Evolutionary conservation across 2,329 filamentous ascomycete genomes (phyloP).

Genomic region (Penicillium digitatum): DNA sequence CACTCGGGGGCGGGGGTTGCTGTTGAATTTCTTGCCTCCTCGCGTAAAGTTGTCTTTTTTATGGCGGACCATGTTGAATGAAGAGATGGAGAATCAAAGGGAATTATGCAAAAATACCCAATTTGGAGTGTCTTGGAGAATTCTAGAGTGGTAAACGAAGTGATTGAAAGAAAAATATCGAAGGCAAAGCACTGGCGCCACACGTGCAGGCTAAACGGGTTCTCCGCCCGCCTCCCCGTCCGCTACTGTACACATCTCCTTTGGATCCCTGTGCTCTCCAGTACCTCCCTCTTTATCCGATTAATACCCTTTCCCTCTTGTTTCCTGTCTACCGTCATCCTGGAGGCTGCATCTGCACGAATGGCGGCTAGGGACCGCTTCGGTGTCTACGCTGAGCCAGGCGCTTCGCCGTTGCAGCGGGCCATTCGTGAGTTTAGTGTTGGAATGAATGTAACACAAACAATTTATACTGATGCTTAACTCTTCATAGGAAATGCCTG

Average conservation of each 20-base stretch:
- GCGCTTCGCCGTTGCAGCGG: conserved; percentile 82
- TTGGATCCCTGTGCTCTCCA: conserved; percentile 12
- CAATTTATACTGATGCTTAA: conserved; percentile 14
- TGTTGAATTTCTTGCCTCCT: conserved; percentile 68
- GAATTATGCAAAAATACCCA: neutral
- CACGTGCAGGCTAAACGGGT: conserved; percentile 24
- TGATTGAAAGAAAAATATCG: conserved; percentile 11
- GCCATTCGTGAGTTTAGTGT: conserved; percentile 65
- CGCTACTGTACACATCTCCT: conserved; percentile 14
- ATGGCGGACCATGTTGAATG: conserved; percentile 73
- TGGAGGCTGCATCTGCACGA: conserved; percentile 95
- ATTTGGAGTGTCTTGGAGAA: neutral
- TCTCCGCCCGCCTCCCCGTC: conserved; percentile 22
- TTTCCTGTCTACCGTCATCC: conserved; percentile 39
- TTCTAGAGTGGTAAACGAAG: neutral
- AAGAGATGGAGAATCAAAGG: neutral
- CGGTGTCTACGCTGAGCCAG: conserved; percentile 71
- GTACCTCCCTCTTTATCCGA: conserved; percentile 1
- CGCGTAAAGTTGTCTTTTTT: conserved; percentile 79
- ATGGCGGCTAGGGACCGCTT: conserved; percentile 95
- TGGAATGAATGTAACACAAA: neutral
- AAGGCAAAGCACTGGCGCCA: conserved; percentile 23
- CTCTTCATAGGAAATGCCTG: conserved; percentile 70
- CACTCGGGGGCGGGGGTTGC: conserved; percentile 54
- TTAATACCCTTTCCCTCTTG: conserved; percentile 1